Base-by-base conservation (phyloP, 2,329 filamentous ascomycete species). In the Penicillium sp. region DNA sequence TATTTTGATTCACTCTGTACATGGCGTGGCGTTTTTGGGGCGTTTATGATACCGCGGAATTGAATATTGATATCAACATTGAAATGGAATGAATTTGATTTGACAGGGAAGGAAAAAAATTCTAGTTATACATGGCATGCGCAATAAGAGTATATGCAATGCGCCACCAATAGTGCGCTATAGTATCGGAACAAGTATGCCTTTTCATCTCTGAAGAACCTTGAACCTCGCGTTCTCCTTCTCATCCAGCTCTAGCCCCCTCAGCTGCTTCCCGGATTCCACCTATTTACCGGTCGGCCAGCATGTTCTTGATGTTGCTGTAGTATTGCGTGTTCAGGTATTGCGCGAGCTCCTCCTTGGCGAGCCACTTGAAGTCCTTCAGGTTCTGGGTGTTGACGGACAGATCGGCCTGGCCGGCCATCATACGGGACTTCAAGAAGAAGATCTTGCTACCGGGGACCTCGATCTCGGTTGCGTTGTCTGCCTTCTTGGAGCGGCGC, bases 381-480 rank as follows among this genome's bases (percentile, higher is more conserved):
- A 94, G 80, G 6, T 88, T 89, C 55, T 89, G 82, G 60, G 80
- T 78, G 77, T 94, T 96, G 58, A 80, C 81, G 60, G 80, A 79
- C 51, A 97, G 75, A 74, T 96, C 84, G 31, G 89, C 91, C 78
- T 97, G 94, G n/a, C 94, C 94, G 34, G 92, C 91, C 89, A 97
- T 91, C 74, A 99, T 97, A 62, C 94, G 86, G 50, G 87, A 90
- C 82, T 97, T 97, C 81, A 97, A 85, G 82, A 96, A 97, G 77
- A 99, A 99, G 2, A 87, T 87, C 82, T 96, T 97, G 70, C 89
- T 84, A 53, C 90, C 91, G 55, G 82, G 77, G 54, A 82, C 75
- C 64, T 79, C 57, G 56, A 62, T 67, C 57, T 61, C 69, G 46
- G 59, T 60, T 19, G 71, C 68, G 57, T 69, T 73, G 72, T 21